A percentile compares a stretch with the other conserved stretches of the same genome.
Evolutionary conservation across 257 asterid species (phyloP).

Genomic region (Handroanthus guayacan): DNA sequence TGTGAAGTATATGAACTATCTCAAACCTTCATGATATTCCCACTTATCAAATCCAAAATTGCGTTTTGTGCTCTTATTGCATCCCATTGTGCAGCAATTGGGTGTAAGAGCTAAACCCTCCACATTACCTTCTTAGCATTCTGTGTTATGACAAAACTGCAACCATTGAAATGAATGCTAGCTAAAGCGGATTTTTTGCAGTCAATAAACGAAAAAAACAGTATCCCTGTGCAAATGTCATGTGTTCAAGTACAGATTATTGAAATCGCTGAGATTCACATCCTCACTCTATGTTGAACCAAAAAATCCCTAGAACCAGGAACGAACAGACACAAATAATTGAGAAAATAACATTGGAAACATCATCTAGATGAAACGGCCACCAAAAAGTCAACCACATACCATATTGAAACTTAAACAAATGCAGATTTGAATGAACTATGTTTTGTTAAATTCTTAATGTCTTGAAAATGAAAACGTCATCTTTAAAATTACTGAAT

Average conservation of each 20-base stretch:
- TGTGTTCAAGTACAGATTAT: not conserved
- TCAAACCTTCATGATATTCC: too few species aligned
- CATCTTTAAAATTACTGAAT: slow-evolving; percentile 13
- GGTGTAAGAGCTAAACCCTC: not conserved
- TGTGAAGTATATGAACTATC: too few species aligned
- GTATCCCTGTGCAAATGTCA: not conserved
- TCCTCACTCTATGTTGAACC: slow-evolving; percentile 8
- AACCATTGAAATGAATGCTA: not conserved
- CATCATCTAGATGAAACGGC: not conserved
- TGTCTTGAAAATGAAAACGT: slow-evolving; percentile 11
- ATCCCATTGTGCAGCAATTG: not conserved
- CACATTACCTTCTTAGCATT: too few species aligned
- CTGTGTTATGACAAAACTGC: too few species aligned
- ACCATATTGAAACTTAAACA: slow-evolving; percentile 7
- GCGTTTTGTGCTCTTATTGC: not conserved
- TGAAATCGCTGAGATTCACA: slow-evolving; percentile 15
- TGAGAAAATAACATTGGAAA: slow-evolving; percentile 22
- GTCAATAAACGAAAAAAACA: not conserved
- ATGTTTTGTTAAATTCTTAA: not conserved
- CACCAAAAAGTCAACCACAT: not conserved
- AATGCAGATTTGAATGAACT: slow-evolving; percentile 11
- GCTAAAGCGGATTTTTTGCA: not conserved
- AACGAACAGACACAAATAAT: not conserved
- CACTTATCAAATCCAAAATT: too few species aligned
- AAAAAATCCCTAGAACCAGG: slow-evolving; percentile 4